Evolutionary conservation across 2,329 filamentous ascomycete genomes (phyloP).

Genomic region (Epicoccum nigrum): DNA sequence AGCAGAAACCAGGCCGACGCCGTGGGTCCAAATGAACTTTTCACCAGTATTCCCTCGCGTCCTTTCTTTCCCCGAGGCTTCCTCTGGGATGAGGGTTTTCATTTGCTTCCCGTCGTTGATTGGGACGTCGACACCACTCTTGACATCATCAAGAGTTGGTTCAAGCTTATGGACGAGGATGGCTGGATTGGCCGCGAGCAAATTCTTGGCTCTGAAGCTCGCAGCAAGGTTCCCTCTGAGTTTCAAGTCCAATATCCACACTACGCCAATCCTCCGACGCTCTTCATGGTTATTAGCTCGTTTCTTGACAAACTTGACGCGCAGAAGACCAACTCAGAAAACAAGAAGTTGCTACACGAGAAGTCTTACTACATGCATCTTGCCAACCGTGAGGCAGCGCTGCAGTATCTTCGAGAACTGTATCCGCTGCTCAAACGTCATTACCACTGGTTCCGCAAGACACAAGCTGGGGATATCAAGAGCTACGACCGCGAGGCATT

Average conservation of each 20-base stretch:
- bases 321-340: constrained; percentile 43
- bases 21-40: constrained; percentile 86
- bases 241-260: constrained; percentile 97
- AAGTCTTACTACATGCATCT: constrained; percentile 67
- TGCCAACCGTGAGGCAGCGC: constrained; percentile 69
- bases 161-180: constrained; percentile 92
- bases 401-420: constrained; percentile 74
- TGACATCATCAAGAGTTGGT: constrained; percentile 94
- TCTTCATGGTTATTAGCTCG: constrained; percentile 85
- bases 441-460: constrained; percentile 93
- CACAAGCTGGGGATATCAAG: constrained; percentile 87
- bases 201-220: constrained; percentile 88
- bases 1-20: constrained; percentile 69
- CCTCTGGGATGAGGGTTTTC: constrained; percentile 98
- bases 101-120: constrained; percentile 86
- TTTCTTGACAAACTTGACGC: constrained; percentile 79
- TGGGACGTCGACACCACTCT: constrained; percentile 87
- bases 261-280: constrained; percentile 94
- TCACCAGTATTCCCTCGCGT: constrained; percentile 87
- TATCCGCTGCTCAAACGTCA: constrained; percentile 89
- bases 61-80: constrained; percentile 97
- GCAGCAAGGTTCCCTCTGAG: constrained; percentile 90
- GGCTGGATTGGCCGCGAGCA: constrained; percentile 98
- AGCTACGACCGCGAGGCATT: constrained; percentile 89
- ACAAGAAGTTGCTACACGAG: constrained; percentile 44